phyloP scores from a whole-genome alignment of 306 rosid species.

The Pachyrhizus erosus region DNA sequence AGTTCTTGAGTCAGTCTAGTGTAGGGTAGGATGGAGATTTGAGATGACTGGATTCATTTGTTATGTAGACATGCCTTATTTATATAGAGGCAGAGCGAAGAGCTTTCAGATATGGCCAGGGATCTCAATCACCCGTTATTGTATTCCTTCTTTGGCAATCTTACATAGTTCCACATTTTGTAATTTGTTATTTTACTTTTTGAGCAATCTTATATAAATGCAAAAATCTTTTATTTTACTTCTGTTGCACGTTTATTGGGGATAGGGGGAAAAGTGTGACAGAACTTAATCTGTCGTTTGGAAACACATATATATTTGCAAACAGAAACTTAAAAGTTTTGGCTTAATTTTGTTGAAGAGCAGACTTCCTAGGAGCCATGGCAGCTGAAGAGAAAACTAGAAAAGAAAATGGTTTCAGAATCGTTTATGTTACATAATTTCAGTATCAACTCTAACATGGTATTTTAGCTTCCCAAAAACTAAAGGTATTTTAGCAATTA shows the following conservation, averaged over 20 bases:
- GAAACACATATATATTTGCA: not conserved
- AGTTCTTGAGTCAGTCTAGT: not conserved
- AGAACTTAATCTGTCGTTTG: not conserved
- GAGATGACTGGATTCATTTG: conserved; percentile 41
- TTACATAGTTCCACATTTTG: conserved; percentile 21
- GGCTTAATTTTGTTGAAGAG: not conserved
- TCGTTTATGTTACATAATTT: too few relatives aligned
- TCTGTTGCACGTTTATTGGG: not conserved
- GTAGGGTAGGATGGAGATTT: conserved; percentile 18
- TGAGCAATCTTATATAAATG: too few relatives aligned
- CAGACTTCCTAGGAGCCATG: not conserved
- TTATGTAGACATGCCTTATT: conserved; percentile 31
- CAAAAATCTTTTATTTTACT: not conserved
- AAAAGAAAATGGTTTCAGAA: too few relatives aligned
- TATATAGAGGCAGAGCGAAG: conserved; percentile 16
- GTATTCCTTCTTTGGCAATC: conserved; percentile 17
- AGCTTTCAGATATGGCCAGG: conserved; percentile 34
- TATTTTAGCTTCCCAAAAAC: too few relatives aligned
- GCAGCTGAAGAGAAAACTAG: not conserved
- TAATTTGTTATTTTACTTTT: too few relatives aligned
- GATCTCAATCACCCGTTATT: conserved; percentile 11
- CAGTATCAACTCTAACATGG: too few relatives aligned
- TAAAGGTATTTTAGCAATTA: too few relatives aligned
- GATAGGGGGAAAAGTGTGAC: not conserved
- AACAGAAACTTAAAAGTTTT: not conserved